Evolutionary conservation across 192 early-diverging fungal species (phyloP).

Genomic region (Backusella circina): DNA sequence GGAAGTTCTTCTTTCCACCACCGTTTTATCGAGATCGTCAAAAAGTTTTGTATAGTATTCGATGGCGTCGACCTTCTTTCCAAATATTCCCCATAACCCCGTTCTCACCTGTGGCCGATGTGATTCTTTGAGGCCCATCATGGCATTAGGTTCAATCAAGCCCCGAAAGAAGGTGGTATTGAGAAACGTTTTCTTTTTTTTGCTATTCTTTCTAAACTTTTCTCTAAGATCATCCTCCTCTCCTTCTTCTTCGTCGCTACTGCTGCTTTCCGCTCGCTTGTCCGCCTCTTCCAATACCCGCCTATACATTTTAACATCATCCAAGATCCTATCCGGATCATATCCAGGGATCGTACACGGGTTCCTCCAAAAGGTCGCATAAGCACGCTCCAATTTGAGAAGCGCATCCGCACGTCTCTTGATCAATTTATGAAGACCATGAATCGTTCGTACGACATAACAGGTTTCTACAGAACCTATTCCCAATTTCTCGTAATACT

Average conservation of each 20-base stretch:
- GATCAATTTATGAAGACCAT: constrained; percentile 34
- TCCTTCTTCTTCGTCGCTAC: neutral
- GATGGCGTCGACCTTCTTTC: constrained; percentile 64
- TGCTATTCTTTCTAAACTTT: neutral
- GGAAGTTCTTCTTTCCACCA: constrained; percentile 27
- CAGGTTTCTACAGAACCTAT: constrained; percentile 54
- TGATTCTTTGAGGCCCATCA: neutral
- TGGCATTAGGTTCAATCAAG: neutral
- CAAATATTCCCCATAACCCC: constrained; percentile 42
- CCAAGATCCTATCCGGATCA: constrained; percentile 43
- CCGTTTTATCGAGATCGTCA: constrained; percentile 48
- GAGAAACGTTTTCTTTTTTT: neutral
- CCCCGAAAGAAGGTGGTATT: neutral
- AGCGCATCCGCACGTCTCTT: constrained; percentile 49
- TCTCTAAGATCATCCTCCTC: neutral
- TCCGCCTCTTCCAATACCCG: neutral
- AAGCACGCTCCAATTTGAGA: constrained; percentile 49
- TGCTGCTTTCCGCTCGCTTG: neutral
- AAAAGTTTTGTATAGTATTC: constrained; percentile 56
- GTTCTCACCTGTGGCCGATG: constrained; percentile 42
- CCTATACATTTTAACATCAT: constrained; percentile 32
- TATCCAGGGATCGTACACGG: constrained; percentile 61
- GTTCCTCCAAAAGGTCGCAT: constrained; percentile 58
- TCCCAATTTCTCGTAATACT: constrained; percentile 51
- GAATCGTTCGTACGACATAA: constrained; percentile 48